Evolutionary conservation across 129 eudicot species (phyloP).

Genomic region (Centella asiatica): DNA sequence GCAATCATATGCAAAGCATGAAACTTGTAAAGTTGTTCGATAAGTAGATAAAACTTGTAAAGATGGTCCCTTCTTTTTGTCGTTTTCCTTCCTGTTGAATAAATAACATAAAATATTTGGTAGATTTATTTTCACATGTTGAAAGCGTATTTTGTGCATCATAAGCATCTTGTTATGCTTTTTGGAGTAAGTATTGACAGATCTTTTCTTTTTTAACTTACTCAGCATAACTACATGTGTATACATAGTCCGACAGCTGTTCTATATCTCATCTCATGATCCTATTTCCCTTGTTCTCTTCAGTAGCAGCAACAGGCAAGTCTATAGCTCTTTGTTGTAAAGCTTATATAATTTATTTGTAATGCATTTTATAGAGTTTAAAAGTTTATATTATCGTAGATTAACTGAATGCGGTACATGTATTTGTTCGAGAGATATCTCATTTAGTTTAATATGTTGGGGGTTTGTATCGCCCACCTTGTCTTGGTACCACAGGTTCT

Average conservation of each 20-base stretch:
- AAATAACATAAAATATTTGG: background rate
- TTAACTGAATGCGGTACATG: background rate
- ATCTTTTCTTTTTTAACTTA: constrained; percentile 8
- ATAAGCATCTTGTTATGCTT: background rate
- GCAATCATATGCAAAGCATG: no score
- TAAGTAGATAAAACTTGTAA: no score
- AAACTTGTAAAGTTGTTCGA: no score
- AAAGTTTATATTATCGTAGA: background rate
- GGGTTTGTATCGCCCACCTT: background rate
- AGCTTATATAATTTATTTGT: background rate
- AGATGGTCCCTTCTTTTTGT: no score
- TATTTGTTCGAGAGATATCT: background rate
- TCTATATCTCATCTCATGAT: constrained; percentile 48
- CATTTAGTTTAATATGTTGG: background rate
- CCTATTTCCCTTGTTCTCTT: constrained; percentile 55
- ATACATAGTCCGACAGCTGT: constrained; percentile 51
- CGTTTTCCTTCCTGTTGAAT: no score
- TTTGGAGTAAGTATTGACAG: background rate
- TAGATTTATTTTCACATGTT: no score
- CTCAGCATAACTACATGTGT: constrained; percentile 53
- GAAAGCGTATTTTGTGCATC: background rate
- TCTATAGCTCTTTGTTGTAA: constrained; percentile 16
- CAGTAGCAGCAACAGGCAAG: constrained; percentile 66
- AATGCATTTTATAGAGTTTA: background rate
- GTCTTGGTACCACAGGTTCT: constrained; percentile 1